phyloP scores from a whole-genome alignment of 2,329 filamentous ascomycete genomes.

The Nothopassalora personata region DNA sequence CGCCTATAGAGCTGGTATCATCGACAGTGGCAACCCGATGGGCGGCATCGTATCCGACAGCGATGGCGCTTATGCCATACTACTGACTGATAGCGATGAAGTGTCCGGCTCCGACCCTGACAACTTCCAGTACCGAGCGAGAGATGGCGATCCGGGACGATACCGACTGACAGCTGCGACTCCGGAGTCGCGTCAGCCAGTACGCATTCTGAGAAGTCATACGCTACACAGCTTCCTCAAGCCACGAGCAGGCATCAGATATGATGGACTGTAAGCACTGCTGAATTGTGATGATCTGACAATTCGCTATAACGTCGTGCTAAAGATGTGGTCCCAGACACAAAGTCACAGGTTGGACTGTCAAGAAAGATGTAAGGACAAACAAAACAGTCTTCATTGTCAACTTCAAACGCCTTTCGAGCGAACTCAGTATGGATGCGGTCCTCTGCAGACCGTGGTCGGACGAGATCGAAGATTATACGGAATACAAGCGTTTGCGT shows the following conservation, averaged over 20 bases:
- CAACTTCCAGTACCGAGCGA: conserved; percentile 39
- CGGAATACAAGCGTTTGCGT: conserved; percentile 42
- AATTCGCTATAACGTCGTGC: background rate
- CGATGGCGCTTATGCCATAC: conserved; percentile 42
- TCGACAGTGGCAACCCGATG: conserved; percentile 38
- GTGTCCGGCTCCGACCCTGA: conserved; percentile 32
- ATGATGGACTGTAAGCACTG: conserved; percentile 43
- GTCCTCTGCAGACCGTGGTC: conserved; percentile 38
- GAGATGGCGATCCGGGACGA: conserved; percentile 37
- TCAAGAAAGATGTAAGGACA: conserved; percentile 28
- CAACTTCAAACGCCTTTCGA: conserved; percentile 33
- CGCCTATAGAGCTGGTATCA: conserved; percentile 45
- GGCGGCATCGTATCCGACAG: conserved; percentile 41
- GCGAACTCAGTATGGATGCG: conserved; percentile 31
- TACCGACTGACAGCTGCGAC: conserved; percentile 42
- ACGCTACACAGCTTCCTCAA: conserved; percentile 41
- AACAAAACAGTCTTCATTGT: conserved; percentile 36
- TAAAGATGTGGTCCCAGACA: conserved; percentile 22
- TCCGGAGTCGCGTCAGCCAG: conserved; percentile 36
- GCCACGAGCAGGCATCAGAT: conserved; percentile 44
- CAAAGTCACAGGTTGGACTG: conserved; percentile 39
- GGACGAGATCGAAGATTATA: conserved; percentile 45
- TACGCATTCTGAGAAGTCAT: conserved; percentile 44
- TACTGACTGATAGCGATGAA: conserved; percentile 40
- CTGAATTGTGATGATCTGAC: background rate